These are phyloP conservation scores for Schizochytrium sp. DNA, from an alignment of 108 stramenopile species.

Conservation along the genomic window DNA sequence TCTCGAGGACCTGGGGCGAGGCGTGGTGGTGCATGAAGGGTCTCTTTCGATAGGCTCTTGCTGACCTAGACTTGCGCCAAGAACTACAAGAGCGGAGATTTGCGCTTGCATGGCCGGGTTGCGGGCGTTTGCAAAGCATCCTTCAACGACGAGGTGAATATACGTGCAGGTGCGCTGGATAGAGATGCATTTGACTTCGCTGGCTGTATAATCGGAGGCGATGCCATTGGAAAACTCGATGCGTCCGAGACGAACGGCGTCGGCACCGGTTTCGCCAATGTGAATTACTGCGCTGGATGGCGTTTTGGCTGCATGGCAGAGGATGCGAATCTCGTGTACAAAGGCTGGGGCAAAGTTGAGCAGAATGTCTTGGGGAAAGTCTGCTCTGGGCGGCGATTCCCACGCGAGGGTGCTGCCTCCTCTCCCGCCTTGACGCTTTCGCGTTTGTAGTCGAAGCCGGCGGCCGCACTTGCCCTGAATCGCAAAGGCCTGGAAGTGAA, in stretches of 20 bases:
- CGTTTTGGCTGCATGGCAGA: neutral
- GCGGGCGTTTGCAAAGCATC: neutral
- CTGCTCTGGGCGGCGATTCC: neutral
- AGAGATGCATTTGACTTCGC: neutral
- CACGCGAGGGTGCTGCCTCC: neutral
- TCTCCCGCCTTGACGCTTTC: neutral
- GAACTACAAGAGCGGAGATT: neutral
- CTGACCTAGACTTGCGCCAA: neutral
- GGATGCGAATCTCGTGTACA: neutral
- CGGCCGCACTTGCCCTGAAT: neutral
- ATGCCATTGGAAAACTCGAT: neutral
- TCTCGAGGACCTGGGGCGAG: neutral
- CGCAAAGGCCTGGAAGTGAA: neutral
- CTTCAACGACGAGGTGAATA: neutral
- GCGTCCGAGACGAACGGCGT: neutral
- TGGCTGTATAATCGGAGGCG: neutral
- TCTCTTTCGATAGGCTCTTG: too few relatives aligned
- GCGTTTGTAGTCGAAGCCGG: neutral
- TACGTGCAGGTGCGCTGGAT: neutral
- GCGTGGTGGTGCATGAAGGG: neutral
- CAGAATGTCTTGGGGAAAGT: neutral
- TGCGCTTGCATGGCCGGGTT: neutral
- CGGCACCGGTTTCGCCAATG: neutral
- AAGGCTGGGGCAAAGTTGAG: neutral
- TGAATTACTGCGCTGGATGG: neutral